A percentile compares a stretch with the other conserved stretches of the same genome.
phyloP scores from a whole-genome alignment of 768 basidiomycete genomes.

The Phylloporus sp. region DNA sequence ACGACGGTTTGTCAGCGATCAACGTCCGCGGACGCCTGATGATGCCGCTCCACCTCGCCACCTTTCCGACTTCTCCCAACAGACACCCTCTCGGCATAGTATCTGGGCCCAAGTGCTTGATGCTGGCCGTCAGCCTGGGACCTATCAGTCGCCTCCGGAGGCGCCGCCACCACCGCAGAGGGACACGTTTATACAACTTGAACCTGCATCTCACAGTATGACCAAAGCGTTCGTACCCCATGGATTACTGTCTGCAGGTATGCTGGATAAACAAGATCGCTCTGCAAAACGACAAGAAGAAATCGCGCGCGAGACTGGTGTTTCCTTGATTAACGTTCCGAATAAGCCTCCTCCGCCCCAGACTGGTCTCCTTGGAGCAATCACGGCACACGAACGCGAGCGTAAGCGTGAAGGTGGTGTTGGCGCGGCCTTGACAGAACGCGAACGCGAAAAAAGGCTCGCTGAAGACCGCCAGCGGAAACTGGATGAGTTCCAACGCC shows the following conservation, averaged over 20 bases:
- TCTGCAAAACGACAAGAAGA: slow-evolving; percentile 96
- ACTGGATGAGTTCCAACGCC: slow-evolving; percentile 84
- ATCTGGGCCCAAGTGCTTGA: slow-evolving; percentile 92
- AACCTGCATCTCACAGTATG: slow-evolving; percentile 65
- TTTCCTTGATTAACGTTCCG: slow-evolving; percentile 92
- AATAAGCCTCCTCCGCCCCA: slow-evolving; percentile 93
- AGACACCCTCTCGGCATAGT: slow-evolving; percentile 53
- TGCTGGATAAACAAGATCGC: slow-evolving; percentile 93
- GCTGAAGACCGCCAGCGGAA: slow-evolving; percentile 93
- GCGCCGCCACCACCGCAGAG: slow-evolving; percentile 29
- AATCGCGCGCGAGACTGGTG: slow-evolving; percentile 85
- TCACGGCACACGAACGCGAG: slow-evolving; percentile 92
- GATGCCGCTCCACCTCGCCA: slow-evolving; percentile 53
- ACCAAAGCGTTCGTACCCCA: slow-evolving; percentile 95
- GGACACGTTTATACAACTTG: slow-evolving; percentile 74
- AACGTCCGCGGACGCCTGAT: slow-evolving; percentile 52
- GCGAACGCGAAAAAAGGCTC: slow-evolving; percentile 86
- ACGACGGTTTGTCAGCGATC: slow-evolving; percentile 54
- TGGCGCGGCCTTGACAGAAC: slow-evolving; percentile 90
- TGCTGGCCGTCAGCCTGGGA: slow-evolving; percentile 49
- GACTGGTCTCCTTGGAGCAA: slow-evolving; percentile 92
- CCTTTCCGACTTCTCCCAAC: slow-evolving; percentile 51
- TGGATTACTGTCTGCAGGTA: slow-evolving; percentile 88
- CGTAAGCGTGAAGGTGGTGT: slow-evolving; percentile 93
- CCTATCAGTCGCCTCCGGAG: slow-evolving; percentile 33